A percentile compares a stretch with the other conserved stretches of the same genome.
phyloP scores from a whole-genome alignment of 2,329 filamentous ascomycete species.

The Pseudogymnoascus sp. region DNA sequence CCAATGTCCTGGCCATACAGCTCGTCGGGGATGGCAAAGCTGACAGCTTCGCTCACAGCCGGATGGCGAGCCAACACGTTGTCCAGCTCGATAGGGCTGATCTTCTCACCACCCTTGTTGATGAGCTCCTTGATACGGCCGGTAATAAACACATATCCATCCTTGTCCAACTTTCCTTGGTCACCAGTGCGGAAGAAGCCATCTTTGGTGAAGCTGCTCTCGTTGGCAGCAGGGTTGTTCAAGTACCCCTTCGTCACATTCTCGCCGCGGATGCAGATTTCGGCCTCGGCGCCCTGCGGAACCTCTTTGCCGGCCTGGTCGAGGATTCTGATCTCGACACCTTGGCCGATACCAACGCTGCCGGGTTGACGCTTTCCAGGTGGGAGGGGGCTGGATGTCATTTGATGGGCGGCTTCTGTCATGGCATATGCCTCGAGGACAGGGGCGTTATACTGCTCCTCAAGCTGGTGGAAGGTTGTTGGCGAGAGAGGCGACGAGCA shows the following conservation, averaged over 20 bases:
- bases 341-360: conserved; percentile 75
- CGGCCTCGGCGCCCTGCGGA: conserved; percentile 63
- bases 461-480: conserved; percentile 73
- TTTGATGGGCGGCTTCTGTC: conserved; percentile 84
- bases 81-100: conserved; percentile 81
- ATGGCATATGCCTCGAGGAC: conserved; percentile 89
- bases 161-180: conserved; percentile 72
- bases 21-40: conserved; percentile 76
- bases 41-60: conserved; percentile 69
- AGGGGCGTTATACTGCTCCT: conserved; percentile 68
- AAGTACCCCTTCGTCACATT: conserved; percentile 83
- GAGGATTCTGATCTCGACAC: conserved; percentile 74
- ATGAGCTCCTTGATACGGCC: conserved; percentile 92
- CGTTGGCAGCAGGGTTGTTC: conserved; percentile 74
- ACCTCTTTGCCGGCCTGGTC: conserved; percentile 63
- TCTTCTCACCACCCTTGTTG: conserved; percentile 86
- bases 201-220: conserved; percentile 63
- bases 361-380: conserved; percentile 70
- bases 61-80: conserved; percentile 72
- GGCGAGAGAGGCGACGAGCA: conserved; percentile 81
- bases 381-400: conserved; percentile 71
- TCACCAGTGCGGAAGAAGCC: conserved; percentile 87
- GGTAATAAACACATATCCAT: conserved; percentile 80
- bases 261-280: conserved; percentile 76
- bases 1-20: conserved; percentile 79